A percentile compares a stretch with the other conserved stretches of the same genome.
Conservation (phyloP, 768 basidiomycete species). For the Boletus coccyginus region DNA sequence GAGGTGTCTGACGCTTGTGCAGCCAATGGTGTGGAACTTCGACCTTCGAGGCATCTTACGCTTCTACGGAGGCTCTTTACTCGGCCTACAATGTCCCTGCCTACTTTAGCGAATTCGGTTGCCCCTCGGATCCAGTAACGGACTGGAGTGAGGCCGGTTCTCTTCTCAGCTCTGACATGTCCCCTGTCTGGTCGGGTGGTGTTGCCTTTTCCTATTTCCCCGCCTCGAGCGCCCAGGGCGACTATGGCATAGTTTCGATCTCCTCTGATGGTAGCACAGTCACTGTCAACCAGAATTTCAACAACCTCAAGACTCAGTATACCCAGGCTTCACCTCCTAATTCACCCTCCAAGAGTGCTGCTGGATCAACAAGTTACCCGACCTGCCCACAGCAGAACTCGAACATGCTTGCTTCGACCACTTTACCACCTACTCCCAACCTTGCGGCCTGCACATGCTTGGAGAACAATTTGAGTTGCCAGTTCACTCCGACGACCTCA, state of each 20-base stretch:
- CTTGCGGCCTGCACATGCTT: constrained; percentile 78
- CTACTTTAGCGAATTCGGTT: constrained; percentile 90
- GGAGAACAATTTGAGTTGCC: constrained; percentile 64
- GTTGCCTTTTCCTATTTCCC: constrained; percentile 91
- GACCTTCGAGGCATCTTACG: constrained; percentile 55
- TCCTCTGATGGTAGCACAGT: constrained; percentile 64
- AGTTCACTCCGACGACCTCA: constrained; percentile 60
- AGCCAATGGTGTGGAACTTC: constrained; percentile 84
- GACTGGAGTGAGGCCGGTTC: constrained; percentile 75
- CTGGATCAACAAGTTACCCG: constrained; percentile 47
- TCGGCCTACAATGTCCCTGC: constrained; percentile 72
- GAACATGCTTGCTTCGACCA: constrained; percentile 62
- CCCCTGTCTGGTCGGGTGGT: constrained; percentile 83
- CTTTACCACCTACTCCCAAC: constrained; percentile 83
- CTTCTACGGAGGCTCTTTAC: constrained; percentile 51
- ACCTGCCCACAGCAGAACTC: constrained; percentile 62
- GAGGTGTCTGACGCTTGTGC: constrained; percentile 11
- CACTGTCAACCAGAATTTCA: constrained; percentile 66
- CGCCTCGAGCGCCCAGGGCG: constrained; percentile 62
- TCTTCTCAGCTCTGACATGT: constrained; percentile 71
- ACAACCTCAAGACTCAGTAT: constrained; percentile 63
- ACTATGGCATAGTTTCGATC: constrained; percentile 86
- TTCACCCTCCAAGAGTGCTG: constrained; percentile 56
- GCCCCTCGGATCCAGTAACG: constrained; percentile 61
- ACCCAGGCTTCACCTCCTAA: constrained; percentile 53